These are phyloP conservation scores for Dipodascopsis uninucleata DNA, from an alignment of 805 yeast genomes.

Conservation along the genomic window DNA sequence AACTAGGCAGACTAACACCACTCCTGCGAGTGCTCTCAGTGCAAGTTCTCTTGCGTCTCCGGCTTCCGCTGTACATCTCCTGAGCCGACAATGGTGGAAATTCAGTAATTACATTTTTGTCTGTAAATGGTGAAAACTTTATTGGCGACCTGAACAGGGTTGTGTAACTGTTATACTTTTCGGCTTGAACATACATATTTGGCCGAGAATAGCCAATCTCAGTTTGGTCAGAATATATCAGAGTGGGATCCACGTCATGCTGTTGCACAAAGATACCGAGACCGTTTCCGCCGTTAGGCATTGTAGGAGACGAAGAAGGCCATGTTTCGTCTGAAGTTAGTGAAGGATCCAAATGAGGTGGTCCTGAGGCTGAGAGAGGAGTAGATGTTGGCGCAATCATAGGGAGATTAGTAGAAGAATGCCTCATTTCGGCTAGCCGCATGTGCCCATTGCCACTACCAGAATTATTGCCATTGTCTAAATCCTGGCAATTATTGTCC, in stretches of 20 bases:
- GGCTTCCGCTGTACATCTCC: constrained; percentile 2
- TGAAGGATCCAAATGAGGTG: background rate
- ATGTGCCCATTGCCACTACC: no score
- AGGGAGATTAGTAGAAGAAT: no score
- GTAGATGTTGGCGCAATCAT: no score
- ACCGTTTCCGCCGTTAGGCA: constrained; percentile 17
- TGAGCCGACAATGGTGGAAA: constrained; percentile 12
- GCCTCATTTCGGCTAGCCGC: no score
- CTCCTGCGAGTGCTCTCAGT: background rate
- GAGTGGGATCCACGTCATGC: constrained; percentile 18
- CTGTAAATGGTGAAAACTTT: constrained; percentile 21
- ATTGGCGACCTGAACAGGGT: constrained; percentile 20
- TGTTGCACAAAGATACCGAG: constrained; percentile 23
- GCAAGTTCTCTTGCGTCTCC: constrained; percentile 6
- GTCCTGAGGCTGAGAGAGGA: constrained; percentile 16
- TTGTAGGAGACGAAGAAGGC: constrained; percentile 9
- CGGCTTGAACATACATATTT: no score
- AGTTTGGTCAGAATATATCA: constrained; percentile 9
- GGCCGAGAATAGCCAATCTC: background rate
- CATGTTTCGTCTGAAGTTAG: constrained; percentile 8
- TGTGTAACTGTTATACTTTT: constrained; percentile 7
- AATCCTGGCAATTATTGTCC: no score
- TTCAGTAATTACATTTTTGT: constrained; percentile 20
- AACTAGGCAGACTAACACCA: background rate
- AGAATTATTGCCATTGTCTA: no score